A percentile compares a stretch with the other conserved stretches of the same genome.
phyloP scores from a whole-genome alignment of 768 basidiomycete genomes.

The Tricholoma furcatifolium region DNA sequence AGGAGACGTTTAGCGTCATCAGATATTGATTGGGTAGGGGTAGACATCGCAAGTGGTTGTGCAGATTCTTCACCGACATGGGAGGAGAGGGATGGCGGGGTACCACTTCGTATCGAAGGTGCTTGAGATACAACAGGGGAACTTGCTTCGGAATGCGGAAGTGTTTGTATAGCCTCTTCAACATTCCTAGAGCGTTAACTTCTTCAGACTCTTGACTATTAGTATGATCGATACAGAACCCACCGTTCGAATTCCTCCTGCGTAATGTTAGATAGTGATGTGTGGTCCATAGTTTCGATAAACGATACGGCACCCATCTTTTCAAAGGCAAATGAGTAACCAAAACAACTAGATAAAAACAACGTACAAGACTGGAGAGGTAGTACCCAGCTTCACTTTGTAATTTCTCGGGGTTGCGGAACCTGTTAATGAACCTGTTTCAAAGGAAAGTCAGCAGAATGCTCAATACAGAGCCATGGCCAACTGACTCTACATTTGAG shows the following conservation, averaged over 20 bases:
- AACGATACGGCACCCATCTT: slow-evolving; percentile 97
- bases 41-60: slow-evolving; percentile 65
- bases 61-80: slow-evolving; percentile 91
- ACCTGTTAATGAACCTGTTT: slow-evolving; percentile 92
- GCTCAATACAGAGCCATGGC: neutral
- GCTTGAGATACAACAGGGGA: slow-evolving; percentile 32
- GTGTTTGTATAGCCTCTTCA: slow-evolving; percentile 49
- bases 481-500: slow-evolving; percentile 89
- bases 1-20: slow-evolving; percentile 82
- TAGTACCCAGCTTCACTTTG: slow-evolving; percentile 98
- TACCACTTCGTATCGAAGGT: slow-evolving; percentile 21
- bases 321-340: neutral
- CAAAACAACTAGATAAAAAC: neutral
- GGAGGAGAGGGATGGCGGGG: slow-evolving; percentile 29
- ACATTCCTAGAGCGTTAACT: slow-evolving; percentile 37
- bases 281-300: slow-evolving; percentile 97
- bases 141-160: slow-evolving; percentile 43
- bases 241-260: slow-evolving; percentile 91
- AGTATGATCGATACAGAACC: slow-evolving; percentile 11
- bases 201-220: neutral
- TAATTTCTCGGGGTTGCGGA: slow-evolving; percentile 84
- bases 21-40: slow-evolving; percentile 49
- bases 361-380: slow-evolving; percentile 80
- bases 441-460: neutral
- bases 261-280: slow-evolving; percentile 89